Base-by-base conservation (phyloP, 1,139 yeast species). In the Spathaspora jeffriesii region DNA sequence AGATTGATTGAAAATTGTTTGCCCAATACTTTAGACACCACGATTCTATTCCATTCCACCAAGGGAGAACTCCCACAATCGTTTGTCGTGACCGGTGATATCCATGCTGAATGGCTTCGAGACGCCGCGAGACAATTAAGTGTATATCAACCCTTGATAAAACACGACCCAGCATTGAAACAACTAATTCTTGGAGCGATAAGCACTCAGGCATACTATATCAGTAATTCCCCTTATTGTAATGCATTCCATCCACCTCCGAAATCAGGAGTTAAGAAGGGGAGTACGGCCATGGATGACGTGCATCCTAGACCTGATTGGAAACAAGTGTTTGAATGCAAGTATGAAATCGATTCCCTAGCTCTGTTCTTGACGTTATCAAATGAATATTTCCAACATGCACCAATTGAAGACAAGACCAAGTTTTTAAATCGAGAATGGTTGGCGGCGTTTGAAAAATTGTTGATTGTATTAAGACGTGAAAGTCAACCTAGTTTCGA, bases 171-270 rank as follows among this genome's bases (percentile, higher is more conserved):
- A 0, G 56, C 61, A 3, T 70, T 90, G 47, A 64, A 70, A 51
- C 70, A 71, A 36, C 65, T 90, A 59, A 75, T 90, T 37, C 71
- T 70, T 49, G 97, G 97, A 4, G 96, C 96, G 2, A 87, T 90
- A 47, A 79, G 82, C 51, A 88, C 91, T 20, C 97, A 90, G 62
- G 87, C 90, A 0, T 67, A 73, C 22, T 88, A 78, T 57, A 71
- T 90, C 14, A 56, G 68, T 30, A 70, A 69, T 32, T 78, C 85
- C 8, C 96, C 96, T 0, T 90, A 88, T 63, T 90, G 97, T 66
- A 90, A 90, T 63, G 96, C 96, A 0, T 90, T 88, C 70, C 96
- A 90, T 57, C 96, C 96, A 2, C 96, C 96, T 0, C 74, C 76
- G 0, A 78, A 72, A 4, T 80, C 89, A 2, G 76, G 76, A 0